A percentile compares a stretch with the other conserved stretches of the same genome.
These are phyloP conservation scores for Quercus wislizeni DNA, from an alignment of 306 rosid genomes.

Conservation along the genomic window DNA sequence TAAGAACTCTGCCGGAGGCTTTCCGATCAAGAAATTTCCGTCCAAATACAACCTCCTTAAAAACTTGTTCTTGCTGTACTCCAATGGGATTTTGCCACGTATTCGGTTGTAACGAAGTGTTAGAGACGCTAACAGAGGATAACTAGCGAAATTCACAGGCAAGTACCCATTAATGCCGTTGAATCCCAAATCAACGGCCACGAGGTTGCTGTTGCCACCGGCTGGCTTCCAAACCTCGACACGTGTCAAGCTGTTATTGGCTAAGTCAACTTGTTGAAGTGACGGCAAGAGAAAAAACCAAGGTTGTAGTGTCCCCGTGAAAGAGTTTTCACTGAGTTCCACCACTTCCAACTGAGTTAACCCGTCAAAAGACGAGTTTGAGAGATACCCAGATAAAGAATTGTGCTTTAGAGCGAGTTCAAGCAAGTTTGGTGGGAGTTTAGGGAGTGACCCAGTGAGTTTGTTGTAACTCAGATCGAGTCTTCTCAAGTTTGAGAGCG, in stretches of 20 bases:
- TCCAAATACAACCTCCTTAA: constrained; percentile 67
- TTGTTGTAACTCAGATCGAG: constrained; percentile 82
- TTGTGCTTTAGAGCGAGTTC: constrained; percentile 75
- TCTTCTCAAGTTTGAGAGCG: constrained; percentile 40
- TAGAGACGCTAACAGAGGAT: constrained; percentile 57
- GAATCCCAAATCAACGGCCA: constrained; percentile 75
- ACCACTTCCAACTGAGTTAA: constrained; percentile 58
- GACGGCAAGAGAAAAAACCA: constrained; percentile 77
- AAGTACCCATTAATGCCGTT: constrained; percentile 70
- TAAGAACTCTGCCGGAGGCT: constrained; percentile 66
- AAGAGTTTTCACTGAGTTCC: constrained; percentile 68
- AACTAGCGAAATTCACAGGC: constrained; percentile 56
- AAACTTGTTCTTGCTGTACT: constrained; percentile 44
- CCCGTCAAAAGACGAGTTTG: constrained; percentile 40
- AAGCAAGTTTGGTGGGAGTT: constrained; percentile 54
- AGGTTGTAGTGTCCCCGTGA: constrained; percentile 43
- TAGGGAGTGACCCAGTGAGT: constrained; percentile 55
- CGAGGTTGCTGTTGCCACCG: constrained; percentile 38
- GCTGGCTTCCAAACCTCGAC: constrained; percentile 49
- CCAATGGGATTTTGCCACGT: constrained; percentile 75
- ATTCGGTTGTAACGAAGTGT: constrained; percentile 69
- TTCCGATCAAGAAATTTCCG: constrained; percentile 70
- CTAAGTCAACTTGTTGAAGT: constrained; percentile 66
- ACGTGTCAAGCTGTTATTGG: constrained; percentile 61
- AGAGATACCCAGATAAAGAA: constrained; percentile 57